Evolutionary conservation across 331 rosid species (phyloP).

Genomic region (Acacia concinna): DNA sequence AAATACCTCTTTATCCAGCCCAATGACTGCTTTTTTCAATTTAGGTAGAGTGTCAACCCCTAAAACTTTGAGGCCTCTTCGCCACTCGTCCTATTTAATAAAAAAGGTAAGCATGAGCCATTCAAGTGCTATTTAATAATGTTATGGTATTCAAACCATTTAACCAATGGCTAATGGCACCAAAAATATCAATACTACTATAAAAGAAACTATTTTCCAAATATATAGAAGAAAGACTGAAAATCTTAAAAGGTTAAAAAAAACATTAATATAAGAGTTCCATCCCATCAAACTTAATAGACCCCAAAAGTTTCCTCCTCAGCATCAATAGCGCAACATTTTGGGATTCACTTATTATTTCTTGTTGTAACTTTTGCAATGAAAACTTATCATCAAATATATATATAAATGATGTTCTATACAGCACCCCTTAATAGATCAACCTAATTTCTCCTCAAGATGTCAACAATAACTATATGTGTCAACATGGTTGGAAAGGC

Average conservation of each 20-base stretch:
- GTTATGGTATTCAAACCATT: conserved; percentile 10
- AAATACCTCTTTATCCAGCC: conserved; percentile 61
- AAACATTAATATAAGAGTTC: neutral
- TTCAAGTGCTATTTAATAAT: conserved; percentile 2
- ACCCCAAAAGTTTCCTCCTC: neutral
- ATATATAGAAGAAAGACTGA: neutral
- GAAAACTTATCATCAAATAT: neutral
- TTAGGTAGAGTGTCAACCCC: conserved; percentile 49
- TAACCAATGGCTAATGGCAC: neutral
- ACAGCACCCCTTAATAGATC: neutral
- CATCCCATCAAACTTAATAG: neutral
- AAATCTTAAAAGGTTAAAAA: neutral
- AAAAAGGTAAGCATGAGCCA: conserved; percentile 11
- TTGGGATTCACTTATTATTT: conserved; percentile 7
- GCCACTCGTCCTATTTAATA: conserved; percentile 70
- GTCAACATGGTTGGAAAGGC: neutral
- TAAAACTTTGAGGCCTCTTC: conserved; percentile 55
- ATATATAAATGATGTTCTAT: neutral
- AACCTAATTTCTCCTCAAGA: neutral
- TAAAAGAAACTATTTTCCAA: neutral
- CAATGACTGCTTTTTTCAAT: conserved; percentile 50
- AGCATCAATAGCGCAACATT: neutral
- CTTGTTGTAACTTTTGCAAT: neutral
- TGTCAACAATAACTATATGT: neutral
- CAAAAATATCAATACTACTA: neutral